Evolutionary conservation across 257 asterid species (phyloP).

Genomic region (Solanum paucissectum): DNA sequence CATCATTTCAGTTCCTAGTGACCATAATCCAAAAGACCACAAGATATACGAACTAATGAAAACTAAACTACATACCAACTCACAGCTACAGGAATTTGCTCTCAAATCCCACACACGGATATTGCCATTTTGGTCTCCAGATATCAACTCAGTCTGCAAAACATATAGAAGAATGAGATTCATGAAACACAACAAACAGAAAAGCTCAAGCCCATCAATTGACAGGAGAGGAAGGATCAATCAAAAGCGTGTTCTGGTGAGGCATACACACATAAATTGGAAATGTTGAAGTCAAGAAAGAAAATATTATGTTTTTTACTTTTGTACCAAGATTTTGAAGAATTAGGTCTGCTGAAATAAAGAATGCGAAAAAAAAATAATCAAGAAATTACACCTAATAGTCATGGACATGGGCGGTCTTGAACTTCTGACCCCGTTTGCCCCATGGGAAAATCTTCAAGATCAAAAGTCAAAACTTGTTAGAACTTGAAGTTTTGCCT

Average conservation of each 20-base stretch:
- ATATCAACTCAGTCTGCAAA: constrained; percentile 83
- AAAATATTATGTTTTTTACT: not conserved
- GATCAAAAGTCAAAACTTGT: not conserved
- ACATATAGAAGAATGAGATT: not conserved
- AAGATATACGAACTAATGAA: not conserved
- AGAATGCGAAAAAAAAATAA: not conserved
- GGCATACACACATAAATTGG: not conserved
- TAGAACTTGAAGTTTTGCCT: not conserved
- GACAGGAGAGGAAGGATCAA: not conserved
- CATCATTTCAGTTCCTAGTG: not conserved
- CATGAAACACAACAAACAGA: not conserved
- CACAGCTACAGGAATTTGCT: constrained; percentile 98
- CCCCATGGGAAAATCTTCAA: not conserved
- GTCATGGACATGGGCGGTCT: not conserved
- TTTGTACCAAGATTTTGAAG: not conserved
- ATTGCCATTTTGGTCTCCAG: constrained; percentile 98
- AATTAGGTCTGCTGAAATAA: not conserved
- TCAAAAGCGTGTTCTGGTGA: not conserved
- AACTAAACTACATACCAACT: constrained; percentile 42
- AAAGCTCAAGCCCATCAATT: not conserved
- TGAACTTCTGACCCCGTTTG: not conserved
- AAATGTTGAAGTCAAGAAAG: not conserved
- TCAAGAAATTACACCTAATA: not conserved
- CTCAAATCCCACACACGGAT: constrained; percentile 99
- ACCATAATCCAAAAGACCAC: not conserved